phyloP scores from a whole-genome alignment of 768 basidiomycete genomes.

The Termitomyces sp. region DNA sequence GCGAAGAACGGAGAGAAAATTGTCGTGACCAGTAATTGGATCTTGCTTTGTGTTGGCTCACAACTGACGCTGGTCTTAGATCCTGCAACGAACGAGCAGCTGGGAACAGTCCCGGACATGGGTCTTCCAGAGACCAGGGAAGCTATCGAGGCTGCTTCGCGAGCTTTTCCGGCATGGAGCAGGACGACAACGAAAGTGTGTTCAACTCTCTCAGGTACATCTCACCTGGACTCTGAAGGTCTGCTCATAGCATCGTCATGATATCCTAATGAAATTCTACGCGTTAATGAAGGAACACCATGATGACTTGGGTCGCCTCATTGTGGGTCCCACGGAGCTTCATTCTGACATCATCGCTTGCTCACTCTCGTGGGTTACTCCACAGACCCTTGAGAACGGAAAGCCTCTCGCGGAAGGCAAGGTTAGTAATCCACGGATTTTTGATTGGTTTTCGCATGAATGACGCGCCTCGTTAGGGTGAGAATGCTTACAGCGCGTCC shows the following conservation, averaged over 20 bases:
- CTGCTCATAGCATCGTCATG: conserved; percentile 62
- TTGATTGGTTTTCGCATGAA: conserved; percentile 1
- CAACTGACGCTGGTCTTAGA: conserved; percentile 40
- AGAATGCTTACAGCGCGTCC: conserved; percentile 80
- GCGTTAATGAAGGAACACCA: conserved; percentile 75
- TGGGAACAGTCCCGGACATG: conserved; percentile 90
- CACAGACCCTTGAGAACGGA: conserved; percentile 90
- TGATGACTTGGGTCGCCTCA: conserved; percentile 84
- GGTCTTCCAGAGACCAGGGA: conserved; percentile 74
- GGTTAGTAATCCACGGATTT: conserved; percentile 31
- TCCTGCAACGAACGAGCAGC: conserved; percentile 78
- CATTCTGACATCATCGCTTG: conserved; percentile 19
- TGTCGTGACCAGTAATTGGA: conserved; percentile 64
- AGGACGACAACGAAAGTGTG: conserved; percentile 81
- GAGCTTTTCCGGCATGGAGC: conserved; percentile 82
- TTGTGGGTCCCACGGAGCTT: conserved; percentile 43
- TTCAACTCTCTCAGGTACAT: neutral
- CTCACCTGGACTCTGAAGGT: neutral
- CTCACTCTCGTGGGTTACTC: conserved; percentile 3
- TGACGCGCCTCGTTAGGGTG: conserved; percentile 45
- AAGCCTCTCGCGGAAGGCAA: conserved; percentile 84
- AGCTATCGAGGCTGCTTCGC: conserved; percentile 78
- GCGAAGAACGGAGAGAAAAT: conserved; percentile 72
- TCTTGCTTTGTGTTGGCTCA: neutral
- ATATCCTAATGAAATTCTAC: conserved; percentile 76